Percentiles rank a stretch among this genome's conserved stretches.
These are phyloP conservation scores for Penicillium longicatenatum DNA, from an alignment of 495 filamentous ascomycete species.

Conservation along the genomic window DNA sequence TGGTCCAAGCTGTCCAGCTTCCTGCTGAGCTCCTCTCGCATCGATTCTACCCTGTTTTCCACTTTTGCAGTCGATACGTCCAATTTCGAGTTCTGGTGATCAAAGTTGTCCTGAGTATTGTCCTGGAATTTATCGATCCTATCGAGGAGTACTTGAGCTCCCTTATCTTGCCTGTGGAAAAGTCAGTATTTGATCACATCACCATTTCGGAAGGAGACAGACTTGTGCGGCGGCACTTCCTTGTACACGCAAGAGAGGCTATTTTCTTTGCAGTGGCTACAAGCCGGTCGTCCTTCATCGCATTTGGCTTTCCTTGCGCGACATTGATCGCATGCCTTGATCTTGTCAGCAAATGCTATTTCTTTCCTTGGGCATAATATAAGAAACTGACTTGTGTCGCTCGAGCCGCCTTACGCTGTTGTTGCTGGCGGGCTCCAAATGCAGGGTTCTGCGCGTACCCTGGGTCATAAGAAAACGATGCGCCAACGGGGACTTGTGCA, in stretches of 20 bases:
- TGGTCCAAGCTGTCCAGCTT: not conserved
- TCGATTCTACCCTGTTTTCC: not conserved
- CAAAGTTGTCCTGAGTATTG: not conserved
- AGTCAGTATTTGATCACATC: slow-evolving; percentile 7
- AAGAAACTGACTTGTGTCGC: slow-evolving; percentile 41
- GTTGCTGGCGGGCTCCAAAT: slow-evolving; percentile 37
- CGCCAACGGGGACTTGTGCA: slow-evolving; percentile 20
- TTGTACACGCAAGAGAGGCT: slow-evolving; percentile 57
- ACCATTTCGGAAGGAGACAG: slow-evolving; percentile 17
- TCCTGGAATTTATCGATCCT: not conserved
- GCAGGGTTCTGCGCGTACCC: slow-evolving; percentile 36
- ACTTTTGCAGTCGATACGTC: not conserved
- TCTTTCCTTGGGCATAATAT: too few relatives aligned
- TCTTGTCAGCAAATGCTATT: slow-evolving; percentile 4
- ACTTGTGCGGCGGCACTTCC: slow-evolving; percentile 63
- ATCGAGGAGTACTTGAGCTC: slow-evolving; percentile 26
- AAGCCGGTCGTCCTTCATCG: slow-evolving; percentile 60
- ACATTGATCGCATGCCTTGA: slow-evolving; percentile 60
- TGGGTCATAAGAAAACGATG: slow-evolving; percentile 29
- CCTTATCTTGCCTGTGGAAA: slow-evolving; percentile 43
- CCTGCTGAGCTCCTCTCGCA: not conserved
- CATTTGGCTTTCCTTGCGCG: slow-evolving; percentile 65
- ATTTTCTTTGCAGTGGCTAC: slow-evolving; percentile 62
- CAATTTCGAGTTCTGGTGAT: not conserved
- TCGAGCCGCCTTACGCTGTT: slow-evolving; percentile 38